Percentiles rank a stretch among this genome's conserved stretches.
Conservation (phyloP, 2,329 filamentous ascomycete species). For the Cercospora zeina region DNA sequence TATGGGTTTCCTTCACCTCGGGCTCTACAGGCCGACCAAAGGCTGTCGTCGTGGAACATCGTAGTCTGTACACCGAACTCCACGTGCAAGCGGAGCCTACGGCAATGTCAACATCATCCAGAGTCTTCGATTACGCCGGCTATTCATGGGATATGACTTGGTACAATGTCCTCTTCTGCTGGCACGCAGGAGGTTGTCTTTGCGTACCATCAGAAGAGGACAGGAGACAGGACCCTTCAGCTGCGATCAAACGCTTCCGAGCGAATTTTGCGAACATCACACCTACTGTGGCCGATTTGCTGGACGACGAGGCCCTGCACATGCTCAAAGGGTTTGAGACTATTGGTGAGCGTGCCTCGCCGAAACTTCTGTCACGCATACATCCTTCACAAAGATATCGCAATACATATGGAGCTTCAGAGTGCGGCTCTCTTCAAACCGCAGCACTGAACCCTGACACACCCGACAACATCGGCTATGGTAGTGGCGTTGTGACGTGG, state of each 20-base stretch:
- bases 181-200: constrained; percentile 7
- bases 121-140: constrained; percentile 3
- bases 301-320: constrained; percentile 14
- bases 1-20: constrained; percentile 21
- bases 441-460: background rate
- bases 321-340: constrained; percentile 12
- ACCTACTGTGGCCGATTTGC: constrained; percentile 14
- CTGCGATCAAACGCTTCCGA: constrained; percentile 2
- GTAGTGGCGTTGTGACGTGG: constrained; percentile 18
- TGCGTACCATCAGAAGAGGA: constrained; percentile 7
- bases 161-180: constrained; percentile 22
- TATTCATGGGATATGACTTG: constrained; percentile 18
- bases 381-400: constrained; percentile 3
- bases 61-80: constrained; percentile 8
- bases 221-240: constrained; percentile 8
- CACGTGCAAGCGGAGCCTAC: constrained; percentile 1
- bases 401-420: constrained; percentile 7
- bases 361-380: constrained; percentile 12
- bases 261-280: constrained; percentile 17
- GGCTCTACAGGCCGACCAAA: constrained; percentile 54
- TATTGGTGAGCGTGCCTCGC: constrained; percentile 5
- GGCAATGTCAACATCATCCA: background rate
- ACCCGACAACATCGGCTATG: constrained; percentile 8
- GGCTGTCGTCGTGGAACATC: constrained; percentile 26
- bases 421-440: constrained; percentile 5